Evolutionary conservation across 1,139 yeast species (phyloP), one percentile per base, ranked within the genome.

Genomic region (Schwanniomyces etchellsii): DNA sequence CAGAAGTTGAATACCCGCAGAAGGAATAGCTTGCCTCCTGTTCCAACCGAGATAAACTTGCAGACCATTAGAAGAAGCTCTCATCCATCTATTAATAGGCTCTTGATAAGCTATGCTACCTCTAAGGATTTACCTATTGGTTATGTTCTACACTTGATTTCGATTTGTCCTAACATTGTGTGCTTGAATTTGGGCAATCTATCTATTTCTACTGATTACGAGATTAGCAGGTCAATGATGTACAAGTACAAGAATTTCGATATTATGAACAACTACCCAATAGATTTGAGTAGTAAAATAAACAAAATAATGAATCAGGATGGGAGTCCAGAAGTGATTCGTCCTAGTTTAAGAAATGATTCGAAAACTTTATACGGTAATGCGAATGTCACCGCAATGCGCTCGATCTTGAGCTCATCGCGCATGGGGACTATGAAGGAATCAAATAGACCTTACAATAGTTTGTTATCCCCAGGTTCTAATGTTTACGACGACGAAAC

Each of bases 121-220:
- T 67, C 77, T 12, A 74, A 67, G 42, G 93, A 82, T 51, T 45
- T 82, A 4, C 93, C 93, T 1, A 57, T 78, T 28, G 93, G 91
- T 0, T 73, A 75, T 43, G 45, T 81, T 5, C 48, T 81, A 18
- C 86, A 80, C 49, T 46, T 81, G 27, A 48, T 82, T 24, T 66
- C 66, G 24, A 53, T 71, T 23, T 81, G 93, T 45, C 76, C 76
- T 5, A 77, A 79, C 40, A 44, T 81, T 25, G 53, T 47, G 6
- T 46, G 55, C 5, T 43, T 81, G 14, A 63, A 80, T 40, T 48
- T 82, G 14, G 76, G 74, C n/a, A 68, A 68, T 30, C 42, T 81
- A 14, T 65, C 76, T 2, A 50, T 81, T 12, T 75, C 80, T 11
- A 55, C 62, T 14, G 93, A 82, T 53, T 81, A 76, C 43, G 69